Conservation (phyloP, 768 basidiomycete genomes). For the Leccinum arenicola region DNA sequence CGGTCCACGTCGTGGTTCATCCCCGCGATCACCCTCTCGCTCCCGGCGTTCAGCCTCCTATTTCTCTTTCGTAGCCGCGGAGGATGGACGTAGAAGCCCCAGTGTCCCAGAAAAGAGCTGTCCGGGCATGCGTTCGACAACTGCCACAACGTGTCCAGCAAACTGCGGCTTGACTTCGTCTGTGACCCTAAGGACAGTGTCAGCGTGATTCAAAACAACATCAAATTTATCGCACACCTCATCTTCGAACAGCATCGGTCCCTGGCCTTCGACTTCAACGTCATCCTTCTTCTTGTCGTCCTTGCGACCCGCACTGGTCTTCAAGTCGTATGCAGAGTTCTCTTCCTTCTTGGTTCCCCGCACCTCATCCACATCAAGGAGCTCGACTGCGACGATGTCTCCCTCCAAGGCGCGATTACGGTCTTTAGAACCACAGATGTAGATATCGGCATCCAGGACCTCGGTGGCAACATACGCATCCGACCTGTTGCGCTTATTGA, state of each 20-base stretch:
- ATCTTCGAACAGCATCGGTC: slow-evolving; percentile 93
- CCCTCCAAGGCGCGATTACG: slow-evolving; percentile 98
- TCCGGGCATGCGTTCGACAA: slow-evolving; percentile 98
- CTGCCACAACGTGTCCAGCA: slow-evolving; percentile 99
- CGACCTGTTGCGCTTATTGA: slow-evolving; percentile 97
- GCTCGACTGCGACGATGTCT: slow-evolving; percentile 96
- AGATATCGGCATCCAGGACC: slow-evolving; percentile 97
- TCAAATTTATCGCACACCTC: slow-evolving; percentile 66
- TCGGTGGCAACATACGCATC: slow-evolving; percentile 99
- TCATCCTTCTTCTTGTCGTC: slow-evolving; percentile 99
- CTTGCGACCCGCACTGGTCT: slow-evolving; percentile 70
- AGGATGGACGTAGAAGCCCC: slow-evolving; percentile 91
- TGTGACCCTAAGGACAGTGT: slow-evolving; percentile 62
- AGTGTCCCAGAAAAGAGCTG: slow-evolving; percentile 98
- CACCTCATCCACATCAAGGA: slow-evolving; percentile 96
- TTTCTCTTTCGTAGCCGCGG: slow-evolving; percentile 97
- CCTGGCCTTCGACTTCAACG: slow-evolving; percentile 99
- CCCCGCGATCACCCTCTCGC: slow-evolving; percentile 89
- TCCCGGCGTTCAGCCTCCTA: slow-evolving; percentile 97
- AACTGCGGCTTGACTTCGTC: slow-evolving; percentile 98
- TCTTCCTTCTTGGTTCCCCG: slow-evolving; percentile 99
- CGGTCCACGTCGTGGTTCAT: slow-evolving; percentile 73
- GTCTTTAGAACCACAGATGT: slow-evolving; percentile 98
- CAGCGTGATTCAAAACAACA: slow-evolving; percentile 1
- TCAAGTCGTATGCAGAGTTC: slow-evolving; percentile 90